A percentile compares a stretch with the other conserved stretches of the same genome.
phyloP scores from a whole-genome alignment of 1,284 basidiomycete genomes.

The Austroboletus niveus region DNA sequence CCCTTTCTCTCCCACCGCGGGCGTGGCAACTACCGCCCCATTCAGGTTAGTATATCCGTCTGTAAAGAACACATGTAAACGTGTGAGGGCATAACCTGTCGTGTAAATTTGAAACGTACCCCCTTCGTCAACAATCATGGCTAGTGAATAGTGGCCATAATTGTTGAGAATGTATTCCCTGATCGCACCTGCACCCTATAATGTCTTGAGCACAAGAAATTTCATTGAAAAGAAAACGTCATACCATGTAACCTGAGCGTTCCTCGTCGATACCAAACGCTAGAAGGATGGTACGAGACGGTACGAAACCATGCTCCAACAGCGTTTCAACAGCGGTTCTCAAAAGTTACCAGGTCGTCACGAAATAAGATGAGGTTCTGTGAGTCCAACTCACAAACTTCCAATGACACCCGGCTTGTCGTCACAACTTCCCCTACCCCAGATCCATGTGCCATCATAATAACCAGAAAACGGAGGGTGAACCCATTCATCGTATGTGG shows the following conservation, averaged over 20 bases:
- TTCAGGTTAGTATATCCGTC: slow-evolving; percentile 35
- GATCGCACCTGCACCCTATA: slow-evolving; percentile 49
- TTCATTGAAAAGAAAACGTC: neutral
- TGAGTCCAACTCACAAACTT: slow-evolving; percentile 42
- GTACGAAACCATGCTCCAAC: slow-evolving; percentile 49
- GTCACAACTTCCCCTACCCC: slow-evolving; percentile 63
- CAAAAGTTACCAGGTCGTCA: neutral
- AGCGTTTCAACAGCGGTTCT: slow-evolving; percentile 55
- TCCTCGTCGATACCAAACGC: slow-evolving; percentile 75
- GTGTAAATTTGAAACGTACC: slow-evolving; percentile 19
- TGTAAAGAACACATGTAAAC: slow-evolving; percentile 12
- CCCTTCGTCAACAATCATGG: slow-evolving; percentile 56
- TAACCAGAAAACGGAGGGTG: slow-evolving; percentile 51
- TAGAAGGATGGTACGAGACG: slow-evolving; percentile 54
- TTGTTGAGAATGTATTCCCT: slow-evolving; percentile 45
- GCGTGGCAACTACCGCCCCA: slow-evolving; percentile 45
- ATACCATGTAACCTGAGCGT: slow-evolving; percentile 46
- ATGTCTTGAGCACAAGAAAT: slow-evolving; percentile 9
- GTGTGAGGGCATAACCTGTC: neutral
- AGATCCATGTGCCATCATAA: slow-evolving; percentile 50
- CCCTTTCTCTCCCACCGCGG: slow-evolving; percentile 65
- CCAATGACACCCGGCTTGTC: slow-evolving; percentile 64
- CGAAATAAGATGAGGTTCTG: neutral
- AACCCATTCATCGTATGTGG: slow-evolving; percentile 51
- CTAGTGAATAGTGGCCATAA: slow-evolving; percentile 53